Evolutionary conservation across 768 basidiomycete genomes (phyloP), one percentile per base, ranked within the genome.

Genomic region (Chlorophyllum brunneum): DNA sequence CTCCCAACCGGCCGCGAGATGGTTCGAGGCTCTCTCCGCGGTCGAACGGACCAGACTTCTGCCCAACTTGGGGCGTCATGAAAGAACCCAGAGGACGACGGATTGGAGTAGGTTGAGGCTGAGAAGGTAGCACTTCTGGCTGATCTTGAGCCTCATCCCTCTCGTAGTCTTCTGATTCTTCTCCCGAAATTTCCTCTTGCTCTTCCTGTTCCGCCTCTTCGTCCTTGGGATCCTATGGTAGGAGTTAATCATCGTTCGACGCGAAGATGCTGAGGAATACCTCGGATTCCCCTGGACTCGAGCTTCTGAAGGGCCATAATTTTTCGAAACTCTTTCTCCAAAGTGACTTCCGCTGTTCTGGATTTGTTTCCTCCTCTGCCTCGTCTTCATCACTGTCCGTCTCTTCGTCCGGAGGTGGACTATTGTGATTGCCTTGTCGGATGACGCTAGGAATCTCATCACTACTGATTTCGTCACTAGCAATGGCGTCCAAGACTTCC

Each of bases 51-150:
- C 36, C 36, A 20, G 44, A 16, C 39, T 46, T 45, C 27, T 63
- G 62, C 11, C 63, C 43, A 54, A 48, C 59, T 64, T 83, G 83
- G 0, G 84, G 84, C 1, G 81, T 85, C 79, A 82, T 80, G 66
- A 85, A 85, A 4, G 67, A 65, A 16, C 70, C 69, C 13, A 73
- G 51, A 27, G 57, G 33, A 16, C 65, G 60, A 37, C 69, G 60
- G 26, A 65, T 58, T n/a, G 70, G 63, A 29, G 72, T 70, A 31
- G 61, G 55, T 22, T 56, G 51, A n/a, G 52, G 60, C 2, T 55
- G 55, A 37, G 60, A 54, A 55, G 40, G 48, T 23, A 57, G 31
- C 2, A 60, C 54, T 40, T 60, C 58, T 23, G 56, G 57, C 37
- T 58, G 54, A 29, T 54, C 41, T 36, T 62, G 30, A 56, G 54